Evolutionary conservation across 192 early-diverging fungal genomes (phyloP).

Genomic region (Bifiguratus adelaidae): DNA sequence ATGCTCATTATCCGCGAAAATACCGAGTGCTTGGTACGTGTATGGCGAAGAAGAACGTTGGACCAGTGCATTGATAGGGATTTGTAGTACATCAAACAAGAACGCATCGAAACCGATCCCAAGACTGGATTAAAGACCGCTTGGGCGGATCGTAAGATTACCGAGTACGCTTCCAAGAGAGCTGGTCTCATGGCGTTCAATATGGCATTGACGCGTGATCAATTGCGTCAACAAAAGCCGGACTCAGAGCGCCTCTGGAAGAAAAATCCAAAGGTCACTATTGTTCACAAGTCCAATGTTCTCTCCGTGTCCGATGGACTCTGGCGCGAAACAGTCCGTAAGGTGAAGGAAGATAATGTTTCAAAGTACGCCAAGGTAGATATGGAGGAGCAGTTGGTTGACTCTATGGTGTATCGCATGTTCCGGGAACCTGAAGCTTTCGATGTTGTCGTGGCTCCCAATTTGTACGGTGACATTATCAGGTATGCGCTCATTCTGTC

Average conservation of each 20-base stretch:
- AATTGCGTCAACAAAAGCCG: slow-evolving; percentile 45
- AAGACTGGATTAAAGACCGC: slow-evolving; percentile 57
- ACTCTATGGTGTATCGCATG: slow-evolving; percentile 99
- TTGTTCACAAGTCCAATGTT: slow-evolving; percentile 98
- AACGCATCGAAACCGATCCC: slow-evolving; percentile 53
- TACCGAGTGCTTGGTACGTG: slow-evolving; percentile 86
- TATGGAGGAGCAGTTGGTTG: slow-evolving; percentile 95
- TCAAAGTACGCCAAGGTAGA: slow-evolving; percentile 48
- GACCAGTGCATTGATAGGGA: not conserved
- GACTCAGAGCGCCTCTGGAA: slow-evolving; percentile 53
- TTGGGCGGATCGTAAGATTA: slow-evolving; percentile 84
- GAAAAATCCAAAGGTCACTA: slow-evolving; percentile 56
- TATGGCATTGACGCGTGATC: slow-evolving; percentile 76
- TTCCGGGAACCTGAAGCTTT: slow-evolving; percentile 95
- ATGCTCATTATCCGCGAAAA: slow-evolving; percentile 98
- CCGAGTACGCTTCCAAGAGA: slow-evolving; percentile 78
- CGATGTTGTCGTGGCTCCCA: slow-evolving; percentile 96
- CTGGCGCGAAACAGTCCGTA: slow-evolving; percentile 86
- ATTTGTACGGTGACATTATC: slow-evolving; percentile 97
- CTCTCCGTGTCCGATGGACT: slow-evolving; percentile 91
- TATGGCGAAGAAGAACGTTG: not conserved
- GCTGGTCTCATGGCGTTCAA: slow-evolving; percentile 88
- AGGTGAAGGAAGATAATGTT: slow-evolving; percentile 53
- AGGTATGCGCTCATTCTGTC: slow-evolving; percentile 28
- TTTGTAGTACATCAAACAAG: slow-evolving; percentile 71